Evolutionary conservation across 1,284 basidiomycete genomes (phyloP), one percentile per base, ranked within the genome.

Genomic region (Caloboletus firmus): DNA sequence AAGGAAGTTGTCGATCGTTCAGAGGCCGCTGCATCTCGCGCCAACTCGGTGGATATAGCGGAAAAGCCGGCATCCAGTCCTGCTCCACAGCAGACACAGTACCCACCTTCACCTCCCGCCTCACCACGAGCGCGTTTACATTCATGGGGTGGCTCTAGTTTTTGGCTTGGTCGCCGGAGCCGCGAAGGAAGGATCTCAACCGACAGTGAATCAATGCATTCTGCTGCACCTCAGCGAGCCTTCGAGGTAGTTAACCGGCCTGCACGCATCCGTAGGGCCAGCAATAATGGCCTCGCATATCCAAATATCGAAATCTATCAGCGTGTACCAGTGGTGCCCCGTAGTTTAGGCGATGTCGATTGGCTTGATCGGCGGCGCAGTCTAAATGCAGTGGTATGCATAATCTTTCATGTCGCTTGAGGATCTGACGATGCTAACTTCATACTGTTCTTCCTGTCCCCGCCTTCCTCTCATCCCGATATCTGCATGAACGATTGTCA

Each of bases 181-280:
- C 70, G 68, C 28, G 80, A 82, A 53, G 78, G 72, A 45, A 70
- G 72, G 39, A 43, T 70, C 22, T 79, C 80, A n/a, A 77, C 68
- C 46, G 82, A 84, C 51, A 81, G 74, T 39, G 79, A 79, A 51
- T 80, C 78, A 17, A 56, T 71, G 31, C 68, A 69, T 57, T 77
- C 81, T 26, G 71, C 74, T 55, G 63, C 72, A 51, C 66, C 76
- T 45, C 75, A 75, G 47, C 73, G 79, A 54, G 76, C 78, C 1
- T 91, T 91, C 62, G 88, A 90, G 65, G 87, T 91, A 24, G 69
- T 84, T 22, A 90, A 89, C 65, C 78, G 89, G 40, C 85, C 84
- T 10, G 63, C 70, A 13, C 78, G 82, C 41, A 68, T 66, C 32
- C 80, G 78, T 26, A 76, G 74, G 57, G 69, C 72, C 15, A 82